Conservation (phyloP, 2,329 filamentous ascomycete species). For the Calonectria hongkongensis region DNA sequence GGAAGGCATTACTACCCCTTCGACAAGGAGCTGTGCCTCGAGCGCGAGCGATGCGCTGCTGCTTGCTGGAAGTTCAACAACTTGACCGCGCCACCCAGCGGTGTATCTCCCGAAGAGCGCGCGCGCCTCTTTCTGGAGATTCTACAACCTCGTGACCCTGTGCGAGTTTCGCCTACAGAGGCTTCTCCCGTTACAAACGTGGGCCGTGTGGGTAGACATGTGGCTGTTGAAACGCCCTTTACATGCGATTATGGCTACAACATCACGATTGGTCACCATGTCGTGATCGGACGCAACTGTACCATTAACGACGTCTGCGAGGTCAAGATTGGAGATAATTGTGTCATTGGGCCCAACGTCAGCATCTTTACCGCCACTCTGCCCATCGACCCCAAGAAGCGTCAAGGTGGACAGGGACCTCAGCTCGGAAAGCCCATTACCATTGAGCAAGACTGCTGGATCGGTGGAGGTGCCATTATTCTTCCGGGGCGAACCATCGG, state of each 20-base stretch:
- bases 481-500: conserved; percentile 88
- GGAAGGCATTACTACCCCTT: conserved; percentile 88
- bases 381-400: conserved; percentile 82
- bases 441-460: conserved; percentile 91
- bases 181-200: conserved; percentile 71
- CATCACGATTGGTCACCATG: conserved; percentile 89
- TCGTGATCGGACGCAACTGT: conserved; percentile 88
- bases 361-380: conserved; percentile 87
- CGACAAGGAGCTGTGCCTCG: conserved; percentile 84
- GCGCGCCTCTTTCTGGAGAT: conserved; percentile 83
- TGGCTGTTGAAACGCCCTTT: conserved; percentile 91
- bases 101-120: conserved; percentile 81
- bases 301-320: conserved; percentile 90
- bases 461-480: conserved; percentile 85
- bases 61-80: conserved; percentile 93
- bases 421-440: conserved; percentile 82
- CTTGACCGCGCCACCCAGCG: conserved; percentile 81
- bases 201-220: conserved; percentile 82
- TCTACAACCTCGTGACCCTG: conserved; percentile 76
- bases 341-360: conserved; percentile 88
- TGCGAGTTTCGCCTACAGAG: conserved; percentile 74
- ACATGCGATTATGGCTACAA: conserved; percentile 98
- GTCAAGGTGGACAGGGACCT: conserved; percentile 83
- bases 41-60: conserved; percentile 88
- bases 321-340: conserved; percentile 87